Conservation (phyloP, 352 stramenopile species). For the Thalassiosira exigua region DNA sequence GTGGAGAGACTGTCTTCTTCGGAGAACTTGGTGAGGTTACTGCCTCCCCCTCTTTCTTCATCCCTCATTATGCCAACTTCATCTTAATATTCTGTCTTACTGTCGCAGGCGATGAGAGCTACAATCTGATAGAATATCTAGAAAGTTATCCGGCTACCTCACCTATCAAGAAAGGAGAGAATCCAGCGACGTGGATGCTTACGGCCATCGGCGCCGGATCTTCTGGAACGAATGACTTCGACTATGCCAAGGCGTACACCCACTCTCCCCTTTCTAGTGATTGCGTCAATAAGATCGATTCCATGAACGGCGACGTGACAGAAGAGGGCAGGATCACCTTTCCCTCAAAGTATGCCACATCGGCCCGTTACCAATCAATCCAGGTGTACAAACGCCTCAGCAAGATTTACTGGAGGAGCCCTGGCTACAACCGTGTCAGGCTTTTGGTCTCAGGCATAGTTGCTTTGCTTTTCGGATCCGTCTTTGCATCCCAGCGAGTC, state of each 20-base stretch:
- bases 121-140: constrained; percentile 88
- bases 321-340: constrained; percentile 26
- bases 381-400: neutral
- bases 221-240: constrained; percentile 24
- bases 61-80: no score
- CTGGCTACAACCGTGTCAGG: neutral
- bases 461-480: neutral
- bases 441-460: neutral
- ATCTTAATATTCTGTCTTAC: no score
- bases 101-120: constrained; percentile 79
- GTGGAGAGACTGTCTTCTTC: constrained; percentile 89
- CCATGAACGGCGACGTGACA: constrained; percentile 6
- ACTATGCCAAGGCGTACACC: constrained; percentile 43
- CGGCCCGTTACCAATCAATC: constrained; percentile 22
- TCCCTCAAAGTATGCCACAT: constrained; percentile 36
- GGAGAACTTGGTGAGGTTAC: constrained; percentile 80
- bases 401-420: neutral
- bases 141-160: constrained; percentile 70
- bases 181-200: constrained; percentile 91
- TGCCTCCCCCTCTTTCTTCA: no score
- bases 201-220: constrained; percentile 8
- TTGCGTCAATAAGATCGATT: constrained; percentile 33
- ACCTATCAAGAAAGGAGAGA: constrained; percentile 86
- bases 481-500: constrained; percentile 27
- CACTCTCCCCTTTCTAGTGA: constrained; percentile 7